Evolutionary conservation across 1,284 basidiomycete species (phyloP).

Genomic region (Ustilago vetiveriae): DNA sequence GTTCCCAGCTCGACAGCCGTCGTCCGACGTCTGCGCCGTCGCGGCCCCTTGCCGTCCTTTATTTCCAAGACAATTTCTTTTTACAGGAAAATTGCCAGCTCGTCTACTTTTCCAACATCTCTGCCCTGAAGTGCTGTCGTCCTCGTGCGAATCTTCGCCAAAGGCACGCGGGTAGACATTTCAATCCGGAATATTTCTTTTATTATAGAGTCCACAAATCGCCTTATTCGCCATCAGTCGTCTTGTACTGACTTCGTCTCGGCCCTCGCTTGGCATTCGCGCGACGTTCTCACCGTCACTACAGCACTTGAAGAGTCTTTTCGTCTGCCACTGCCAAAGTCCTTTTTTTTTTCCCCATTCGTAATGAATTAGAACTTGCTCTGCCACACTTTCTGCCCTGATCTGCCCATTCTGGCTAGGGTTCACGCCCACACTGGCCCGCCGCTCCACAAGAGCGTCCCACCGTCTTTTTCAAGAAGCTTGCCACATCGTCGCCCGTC

Average conservation of each 20-base stretch:
- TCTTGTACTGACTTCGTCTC: conserved; percentile 33
- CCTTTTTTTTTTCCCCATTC: too few relatives aligned
- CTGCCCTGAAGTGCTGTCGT: conserved; percentile 1
- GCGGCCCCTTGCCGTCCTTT: too few relatives aligned
- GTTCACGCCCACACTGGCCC: not conserved
- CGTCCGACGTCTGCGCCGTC: too few relatives aligned
- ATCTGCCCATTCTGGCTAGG: conserved; percentile 8
- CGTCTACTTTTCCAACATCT: not conserved
- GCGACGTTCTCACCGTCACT: conserved; percentile 1
- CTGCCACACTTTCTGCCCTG: conserved; percentile 26
- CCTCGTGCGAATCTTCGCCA: conserved; percentile 3
- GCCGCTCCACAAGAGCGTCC: not conserved
- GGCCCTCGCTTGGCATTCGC: conserved; percentile 8
- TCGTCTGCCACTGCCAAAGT: too few relatives aligned
- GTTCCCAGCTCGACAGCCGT: too few relatives aligned
- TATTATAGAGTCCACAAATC: too few relatives aligned
- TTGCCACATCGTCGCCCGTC: conserved; percentile 2
- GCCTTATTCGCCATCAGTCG: conserved; percentile 25
- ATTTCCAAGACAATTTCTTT: too few relatives aligned
- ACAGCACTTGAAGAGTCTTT: conserved; percentile 20
- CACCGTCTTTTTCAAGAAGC: conserved; percentile 4
- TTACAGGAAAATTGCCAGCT: too few relatives aligned
- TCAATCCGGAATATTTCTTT: too few relatives aligned
- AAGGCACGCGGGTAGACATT: too few relatives aligned
- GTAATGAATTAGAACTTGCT: too few relatives aligned